Evolutionary conservation across 805 yeast genomes (phyloP), one percentile per base, ranked within the genome.

Genomic region (Spathaspora arborariae): DNA sequence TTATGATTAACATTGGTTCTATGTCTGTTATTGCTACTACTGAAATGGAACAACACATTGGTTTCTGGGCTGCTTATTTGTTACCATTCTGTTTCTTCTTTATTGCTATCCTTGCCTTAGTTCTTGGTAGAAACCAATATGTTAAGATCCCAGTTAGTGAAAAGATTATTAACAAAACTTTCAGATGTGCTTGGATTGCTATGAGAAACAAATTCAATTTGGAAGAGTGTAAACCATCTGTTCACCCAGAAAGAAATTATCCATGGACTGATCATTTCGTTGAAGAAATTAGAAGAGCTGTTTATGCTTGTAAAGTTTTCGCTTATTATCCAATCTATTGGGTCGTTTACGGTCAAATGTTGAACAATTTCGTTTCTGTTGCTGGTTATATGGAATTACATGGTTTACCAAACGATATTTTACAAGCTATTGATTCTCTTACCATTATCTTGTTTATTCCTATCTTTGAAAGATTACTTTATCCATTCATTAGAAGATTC

Each of bases 371-470:
- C 57, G 78, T 84, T 49, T 77, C 88, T 36, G 89, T 84, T 62
- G 89, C 91, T 39, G 86, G 82, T 48, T 74, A 78, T 53, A 82
- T 85, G 88, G 80, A 84, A 56, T 70, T 78, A 45, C 89, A 86
- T 62, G 86, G 88, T 36, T 74, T 86, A 55, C 94, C 95, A 54
- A 87, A 87, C 61, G 95, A 86, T 72, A 73, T 86, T 56, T 77
- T 86, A 71, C 85, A 82, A 65, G 84, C 81, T 59, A 78, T 87
- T 55, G 85, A 87, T 65, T 85, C 94, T 22, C 69, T 87, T 56
- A 83, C 88, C 35, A 77, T 87, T 55, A 84, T 87, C 55, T 70
- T 87, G n/a, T 82, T 85, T 63, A 84, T 87, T 53, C 95, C 95
- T 48, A 72, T 86, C 54, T 75, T 76, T 64, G 88, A 86, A 63